phyloP scores from a whole-genome alignment of 345 rosid genomes.

The Citrus sp. region DNA sequence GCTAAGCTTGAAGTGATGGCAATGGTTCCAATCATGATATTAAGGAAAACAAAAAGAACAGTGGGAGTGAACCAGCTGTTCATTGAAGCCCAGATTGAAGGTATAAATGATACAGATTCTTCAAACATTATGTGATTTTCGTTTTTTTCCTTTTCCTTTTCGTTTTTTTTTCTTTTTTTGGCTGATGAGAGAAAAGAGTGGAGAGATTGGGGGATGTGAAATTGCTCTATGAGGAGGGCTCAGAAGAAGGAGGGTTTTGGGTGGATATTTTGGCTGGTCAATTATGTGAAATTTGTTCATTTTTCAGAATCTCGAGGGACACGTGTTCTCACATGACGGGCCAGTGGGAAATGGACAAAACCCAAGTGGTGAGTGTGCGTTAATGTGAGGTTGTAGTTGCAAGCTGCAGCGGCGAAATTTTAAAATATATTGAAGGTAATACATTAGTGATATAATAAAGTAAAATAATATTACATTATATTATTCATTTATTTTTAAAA shows the following conservation, averaged over 20 bases:
- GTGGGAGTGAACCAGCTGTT: constrained; percentile 81
- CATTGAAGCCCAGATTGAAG: constrained; percentile 59
- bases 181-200: background rate
- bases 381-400: constrained; percentile 8
- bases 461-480: too few species aligned
- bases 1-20: constrained; percentile 54
- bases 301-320: background rate
- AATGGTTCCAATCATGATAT: constrained; percentile 72
- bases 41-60: constrained; percentile 69
- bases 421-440: too few species aligned
- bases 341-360: constrained; percentile 12
- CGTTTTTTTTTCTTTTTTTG: background rate
- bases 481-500: too few species aligned
- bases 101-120: constrained; percentile 36
- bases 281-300: background rate
- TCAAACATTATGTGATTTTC: constrained; percentile 35
- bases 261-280: background rate
- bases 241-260: background rate
- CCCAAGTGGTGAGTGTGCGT: background rate
- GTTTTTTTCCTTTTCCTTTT: background rate
- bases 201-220: background rate
- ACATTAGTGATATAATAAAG: too few species aligned
- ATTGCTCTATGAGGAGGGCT: background rate
- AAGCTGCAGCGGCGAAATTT: background rate
- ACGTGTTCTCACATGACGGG: background rate